phyloP scores from a whole-genome alignment of 2,329 filamentous ascomycete species.

The Pseudogymnoascus sp. region DNA sequence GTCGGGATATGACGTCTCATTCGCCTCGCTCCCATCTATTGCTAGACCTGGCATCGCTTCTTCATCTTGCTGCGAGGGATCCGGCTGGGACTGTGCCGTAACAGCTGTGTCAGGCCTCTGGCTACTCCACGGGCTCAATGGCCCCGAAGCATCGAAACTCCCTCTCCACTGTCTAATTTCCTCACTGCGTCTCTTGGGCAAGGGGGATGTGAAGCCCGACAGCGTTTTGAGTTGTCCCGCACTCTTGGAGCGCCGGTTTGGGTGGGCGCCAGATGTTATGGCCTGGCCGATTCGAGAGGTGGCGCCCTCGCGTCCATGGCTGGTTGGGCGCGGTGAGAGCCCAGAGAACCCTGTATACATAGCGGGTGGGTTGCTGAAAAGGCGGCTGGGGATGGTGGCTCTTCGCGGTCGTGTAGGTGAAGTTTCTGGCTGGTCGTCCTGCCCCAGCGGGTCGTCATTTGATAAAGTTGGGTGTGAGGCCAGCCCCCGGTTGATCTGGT shows the following conservation, averaged over 20 bases:
- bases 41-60: neutral
- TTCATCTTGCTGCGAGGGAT: slow-evolving; percentile 9
- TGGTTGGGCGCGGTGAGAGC: slow-evolving; percentile 53
- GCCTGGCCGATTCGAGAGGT: slow-evolving; percentile 47
- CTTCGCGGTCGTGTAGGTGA: slow-evolving; percentile 31
- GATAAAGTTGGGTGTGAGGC: slow-evolving; percentile 54
- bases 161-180: slow-evolving; percentile 58
- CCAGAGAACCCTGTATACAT: slow-evolving; percentile 40
- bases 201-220: neutral
- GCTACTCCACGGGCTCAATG: slow-evolving; percentile 25
- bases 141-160: slow-evolving; percentile 45
- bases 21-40: neutral
- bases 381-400: slow-evolving; percentile 35
- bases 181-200: slow-evolving; percentile 47
- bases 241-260: slow-evolving; percentile 51
- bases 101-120: neutral
- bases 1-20: slow-evolving; percentile 29
- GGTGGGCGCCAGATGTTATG: slow-evolving; percentile 46
- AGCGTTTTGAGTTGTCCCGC: slow-evolving; percentile 42
- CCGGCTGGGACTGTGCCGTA: neutral
- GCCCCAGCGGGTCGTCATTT: slow-evolving; percentile 46
- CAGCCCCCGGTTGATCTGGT: slow-evolving; percentile 52
- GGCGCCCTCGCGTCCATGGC: slow-evolving; percentile 43
- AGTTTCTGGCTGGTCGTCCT: slow-evolving; percentile 31
- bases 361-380: slow-evolving; percentile 21